Conservation (phyloP, 768 basidiomycete genomes). For the Suillus lakei region DNA sequence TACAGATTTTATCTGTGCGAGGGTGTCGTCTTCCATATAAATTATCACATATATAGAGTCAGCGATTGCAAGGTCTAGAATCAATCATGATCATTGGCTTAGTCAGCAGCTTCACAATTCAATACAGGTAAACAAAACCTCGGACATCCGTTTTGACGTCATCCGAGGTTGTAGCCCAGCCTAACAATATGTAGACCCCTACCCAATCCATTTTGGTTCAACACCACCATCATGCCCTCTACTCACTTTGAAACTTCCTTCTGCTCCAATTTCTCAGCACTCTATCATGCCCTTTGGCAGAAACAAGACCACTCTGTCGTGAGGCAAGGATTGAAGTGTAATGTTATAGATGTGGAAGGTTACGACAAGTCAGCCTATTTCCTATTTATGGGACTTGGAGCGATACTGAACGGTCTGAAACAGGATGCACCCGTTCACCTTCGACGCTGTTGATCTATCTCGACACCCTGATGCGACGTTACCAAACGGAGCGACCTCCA, state of each 20-base stretch:
- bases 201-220: background rate
- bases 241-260: background rate
- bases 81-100: background rate
- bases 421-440: background rate
- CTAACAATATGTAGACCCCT: background rate
- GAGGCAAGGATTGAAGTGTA: background rate
- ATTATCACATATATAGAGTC: background rate
- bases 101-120: constrained; percentile 1
- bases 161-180: background rate
- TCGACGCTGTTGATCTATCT: background rate
- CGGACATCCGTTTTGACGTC: background rate
- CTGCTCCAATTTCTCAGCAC: background rate
- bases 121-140: constrained; percentile 3
- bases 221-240: background rate
- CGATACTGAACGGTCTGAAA: background rate
- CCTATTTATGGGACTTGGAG: background rate
- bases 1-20: constrained; percentile 39
- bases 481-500: background rate
- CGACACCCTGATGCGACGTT: background rate
- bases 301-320: background rate
- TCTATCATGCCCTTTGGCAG: background rate
- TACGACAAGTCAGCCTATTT: background rate
- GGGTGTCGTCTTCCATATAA: constrained; percentile 8
- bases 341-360: background rate
- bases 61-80: background rate